These are phyloP conservation scores for Hypoxylon rubiginosum DNA, from an alignment of 2,329 filamentous ascomycete genomes.

Conservation along the genomic window DNA sequence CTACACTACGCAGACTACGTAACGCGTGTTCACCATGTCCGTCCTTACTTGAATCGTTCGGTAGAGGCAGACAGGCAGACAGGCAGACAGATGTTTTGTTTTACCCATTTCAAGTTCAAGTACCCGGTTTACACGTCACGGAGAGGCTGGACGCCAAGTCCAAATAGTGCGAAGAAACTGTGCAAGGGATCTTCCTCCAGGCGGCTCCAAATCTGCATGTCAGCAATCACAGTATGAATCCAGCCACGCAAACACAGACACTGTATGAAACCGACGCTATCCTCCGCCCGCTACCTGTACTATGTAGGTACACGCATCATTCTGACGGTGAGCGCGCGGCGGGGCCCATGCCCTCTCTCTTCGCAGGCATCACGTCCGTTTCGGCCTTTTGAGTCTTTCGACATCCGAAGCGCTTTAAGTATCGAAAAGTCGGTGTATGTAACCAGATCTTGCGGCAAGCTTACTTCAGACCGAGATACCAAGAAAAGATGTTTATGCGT, in stretches of 20 bases:
- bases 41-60: not conserved
- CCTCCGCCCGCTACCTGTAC: slow-evolving; percentile 5
- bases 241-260: slow-evolving; percentile 32
- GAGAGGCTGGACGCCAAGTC: slow-evolving; percentile 37
- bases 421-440: slow-evolving; percentile 47
- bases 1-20: slow-evolving; percentile 25
- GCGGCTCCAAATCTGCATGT: slow-evolving; percentile 42
- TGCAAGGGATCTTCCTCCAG: slow-evolving; percentile 34
- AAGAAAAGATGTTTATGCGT: slow-evolving; percentile 15
- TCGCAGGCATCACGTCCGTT: slow-evolving; percentile 31
- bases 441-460: slow-evolving; percentile 35
- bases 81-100: not conserved
- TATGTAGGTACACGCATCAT: slow-evolving; percentile 34
- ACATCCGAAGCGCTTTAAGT: slow-evolving; percentile 29
- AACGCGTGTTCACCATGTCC: slow-evolving; percentile 28
- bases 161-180: slow-evolving; percentile 19
- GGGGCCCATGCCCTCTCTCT: slow-evolving; percentile 33
- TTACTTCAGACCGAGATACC: slow-evolving; percentile 36
- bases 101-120: slow-evolving; percentile 22
- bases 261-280: slow-evolving; percentile 38
- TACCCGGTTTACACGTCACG: slow-evolving; percentile 40
- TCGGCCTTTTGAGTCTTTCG: slow-evolving; percentile 22
- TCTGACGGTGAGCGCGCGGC: slow-evolving; percentile 43
- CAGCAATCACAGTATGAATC: slow-evolving; percentile 37
- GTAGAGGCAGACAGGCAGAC: slow-evolving; percentile 1